Percentiles rank a stretch among this genome's conserved stretches.
Conservation (phyloP, 2,329 filamentous ascomycete species). For the Drechslerella coelobrocha region DNA sequence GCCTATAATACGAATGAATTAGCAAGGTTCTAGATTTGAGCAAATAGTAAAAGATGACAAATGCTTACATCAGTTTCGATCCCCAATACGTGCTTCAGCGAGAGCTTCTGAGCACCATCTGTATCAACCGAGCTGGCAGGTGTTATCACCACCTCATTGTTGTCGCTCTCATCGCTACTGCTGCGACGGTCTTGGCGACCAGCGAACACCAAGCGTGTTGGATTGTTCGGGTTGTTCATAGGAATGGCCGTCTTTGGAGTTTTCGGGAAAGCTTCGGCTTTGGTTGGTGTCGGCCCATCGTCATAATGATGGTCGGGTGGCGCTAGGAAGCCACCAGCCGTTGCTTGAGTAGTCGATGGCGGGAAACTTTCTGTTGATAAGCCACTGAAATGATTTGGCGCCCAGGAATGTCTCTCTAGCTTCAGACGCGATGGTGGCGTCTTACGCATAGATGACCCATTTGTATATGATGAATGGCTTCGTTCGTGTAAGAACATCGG, state of each 20-base stretch:
- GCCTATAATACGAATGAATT: slow-evolving; percentile 23
- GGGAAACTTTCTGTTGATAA: slow-evolving; percentile 27
- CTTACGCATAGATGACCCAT: slow-evolving; percentile 38
- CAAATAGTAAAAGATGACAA: neutral
- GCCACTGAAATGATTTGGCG: slow-evolving; percentile 42
- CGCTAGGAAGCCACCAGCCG: slow-evolving; percentile 23
- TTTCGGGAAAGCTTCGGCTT: slow-evolving; percentile 46
- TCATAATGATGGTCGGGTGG: slow-evolving; percentile 47
- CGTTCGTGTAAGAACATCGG: slow-evolving; percentile 36
- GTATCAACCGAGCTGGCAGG: slow-evolving; percentile 49
- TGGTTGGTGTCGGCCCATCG: slow-evolving; percentile 47
- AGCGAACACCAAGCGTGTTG: slow-evolving; percentile 39
- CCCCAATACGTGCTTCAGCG: slow-evolving; percentile 44
- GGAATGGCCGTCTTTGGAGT: slow-evolving; percentile 45
- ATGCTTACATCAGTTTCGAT: slow-evolving; percentile 48
- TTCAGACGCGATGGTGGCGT: slow-evolving; percentile 47
- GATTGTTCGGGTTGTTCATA: slow-evolving; percentile 12
- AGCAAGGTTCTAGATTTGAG: neutral
- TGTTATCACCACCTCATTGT: slow-evolving; percentile 42
- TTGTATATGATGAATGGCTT: slow-evolving; percentile 38
- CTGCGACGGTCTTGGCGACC: slow-evolving; percentile 40
- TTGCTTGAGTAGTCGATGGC: neutral
- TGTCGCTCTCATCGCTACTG: slow-evolving; percentile 49
- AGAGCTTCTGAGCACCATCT: slow-evolving; percentile 45
- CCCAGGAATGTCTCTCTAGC: slow-evolving; percentile 45